phyloP scores from a whole-genome alignment of 2,329 filamentous ascomycete genomes.

The Alternaria arborescens region DNA sequence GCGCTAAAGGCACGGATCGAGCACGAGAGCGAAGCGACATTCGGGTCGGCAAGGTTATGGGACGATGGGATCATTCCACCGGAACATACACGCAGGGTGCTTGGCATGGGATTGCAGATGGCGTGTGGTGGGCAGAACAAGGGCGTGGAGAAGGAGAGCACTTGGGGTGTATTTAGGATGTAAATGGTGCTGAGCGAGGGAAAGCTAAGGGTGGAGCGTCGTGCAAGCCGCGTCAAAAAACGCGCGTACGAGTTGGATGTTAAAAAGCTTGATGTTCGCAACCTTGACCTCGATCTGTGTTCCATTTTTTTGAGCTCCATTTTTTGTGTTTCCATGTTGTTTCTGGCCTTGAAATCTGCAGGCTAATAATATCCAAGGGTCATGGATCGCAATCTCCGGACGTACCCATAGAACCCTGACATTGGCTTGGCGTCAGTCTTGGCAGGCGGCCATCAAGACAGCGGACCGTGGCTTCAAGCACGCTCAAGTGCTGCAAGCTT shows the following conservation, averaged over 20 bases:
- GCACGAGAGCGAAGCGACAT: constrained; percentile 85
- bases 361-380: constrained; percentile 1
- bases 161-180: constrained; percentile 54
- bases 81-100: constrained; percentile 58
- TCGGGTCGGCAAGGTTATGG: constrained; percentile 89
- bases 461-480: constrained; percentile 11
- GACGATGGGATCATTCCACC: constrained; percentile 65
- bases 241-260: constrained; percentile 5
- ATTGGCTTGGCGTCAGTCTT: constrained; percentile 15
- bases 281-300: background rate
- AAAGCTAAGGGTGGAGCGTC: background rate
- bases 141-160: constrained; percentile 46
- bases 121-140: constrained; percentile 53
- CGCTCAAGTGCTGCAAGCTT: constrained; percentile 18
- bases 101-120: constrained; percentile 59
- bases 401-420: constrained; percentile 15
- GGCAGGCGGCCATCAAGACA: constrained; percentile 19
- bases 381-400: constrained; percentile 12
- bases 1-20: constrained; percentile 86
- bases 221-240: constrained; percentile 1
- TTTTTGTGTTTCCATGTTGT: background rate
- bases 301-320: background rate
- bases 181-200: constrained; percentile 19
- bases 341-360: background rate
- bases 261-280: background rate